Base-by-base conservation (phyloP, 164 flowering plant species). In the Tetracentron sinense region DNA sequence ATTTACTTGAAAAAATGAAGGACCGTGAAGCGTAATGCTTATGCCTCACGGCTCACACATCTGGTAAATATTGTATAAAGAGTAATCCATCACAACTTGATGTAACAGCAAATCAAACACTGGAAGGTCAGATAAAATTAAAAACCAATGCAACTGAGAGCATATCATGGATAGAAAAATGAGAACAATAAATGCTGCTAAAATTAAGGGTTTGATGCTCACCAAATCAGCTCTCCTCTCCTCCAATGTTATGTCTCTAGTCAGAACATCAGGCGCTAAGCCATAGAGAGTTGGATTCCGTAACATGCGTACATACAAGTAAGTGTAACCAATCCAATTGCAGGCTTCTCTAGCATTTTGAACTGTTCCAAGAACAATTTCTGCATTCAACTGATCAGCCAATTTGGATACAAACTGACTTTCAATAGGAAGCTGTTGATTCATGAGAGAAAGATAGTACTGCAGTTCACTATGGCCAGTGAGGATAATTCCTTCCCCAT, bases 381-480 rank as follows among this genome's bases (percentile, higher is more conserved):
- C 99, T 20, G 97, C 97, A 84, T 95, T 95, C 75, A 95, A 63
- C 81, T 92, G 98, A 78, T 95, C 99, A 53, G 99, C 92, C 72
- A 95, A 74, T 62, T 87, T 89, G 30, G 99, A 95, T 6, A 95
- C 77, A 61, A 95, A 92, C 75, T 92, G 97, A 66, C 99, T 95
- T 74, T 92, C 99, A 69, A 95, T 90, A 15, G 99, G 97, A 65
- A 92, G 96, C 67, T 92, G 99, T 65, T 90, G 91, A 75, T 95
- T 95, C 99, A 95, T 95, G 54, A 95, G 77, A 6, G 97, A 95
- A 19, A 95, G 96, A 69, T 95, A 95, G 63, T 88, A 95, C 30
- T 87, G 93, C 30, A 92, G 80, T 58, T 95, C 99, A 75, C 80
- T 78, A 26, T 92, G 90, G 44, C 94, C 96, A 44, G 99, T 95